A percentile compares a stretch with the other conserved stretches of the same genome.
phyloP scores from a whole-genome alignment of 2,329 filamentous ascomycete species.

The Tolypocladium inflatum region DNA sequence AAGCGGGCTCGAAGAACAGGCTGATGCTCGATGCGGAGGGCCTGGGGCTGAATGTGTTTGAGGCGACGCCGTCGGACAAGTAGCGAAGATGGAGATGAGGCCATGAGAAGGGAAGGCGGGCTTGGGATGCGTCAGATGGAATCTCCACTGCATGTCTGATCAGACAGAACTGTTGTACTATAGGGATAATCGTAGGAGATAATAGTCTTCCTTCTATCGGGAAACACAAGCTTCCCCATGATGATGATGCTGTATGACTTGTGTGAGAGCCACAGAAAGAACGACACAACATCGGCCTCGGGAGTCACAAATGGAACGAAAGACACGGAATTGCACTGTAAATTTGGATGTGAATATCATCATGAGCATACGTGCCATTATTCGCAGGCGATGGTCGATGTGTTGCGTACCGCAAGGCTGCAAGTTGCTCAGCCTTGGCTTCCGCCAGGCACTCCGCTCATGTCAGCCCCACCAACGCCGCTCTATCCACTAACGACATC shows the following conservation, averaged over 20 bases:
- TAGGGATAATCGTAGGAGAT: constrained; percentile 11
- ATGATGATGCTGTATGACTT: not conserved
- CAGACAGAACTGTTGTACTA: constrained; percentile 13
- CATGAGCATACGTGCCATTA: not conserved
- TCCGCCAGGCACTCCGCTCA: not conserved
- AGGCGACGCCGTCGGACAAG: constrained; percentile 34
- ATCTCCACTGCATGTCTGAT: constrained; percentile 39
- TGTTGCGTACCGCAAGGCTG: not conserved
- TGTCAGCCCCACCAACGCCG: not conserved
- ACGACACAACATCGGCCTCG: not conserved
- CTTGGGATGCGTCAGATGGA: constrained; percentile 10
- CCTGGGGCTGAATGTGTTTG: constrained; percentile 79
- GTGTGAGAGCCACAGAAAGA: not conserved
- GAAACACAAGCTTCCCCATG: not conserved
- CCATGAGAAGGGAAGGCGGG: constrained; percentile 6
- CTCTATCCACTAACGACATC: not conserved
- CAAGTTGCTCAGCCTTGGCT: not conserved
- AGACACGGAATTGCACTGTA: not conserved
- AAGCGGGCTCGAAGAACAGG: constrained; percentile 81
- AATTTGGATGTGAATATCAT: not conserved
- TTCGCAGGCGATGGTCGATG: not conserved
- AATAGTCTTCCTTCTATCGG: not conserved
- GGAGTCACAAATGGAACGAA: not conserved
- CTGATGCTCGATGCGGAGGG: constrained; percentile 87
- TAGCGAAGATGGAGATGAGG: constrained; percentile 18